phyloP scores from a whole-genome alignment of 306 rosid species.

The Neltuma alba region DNA sequence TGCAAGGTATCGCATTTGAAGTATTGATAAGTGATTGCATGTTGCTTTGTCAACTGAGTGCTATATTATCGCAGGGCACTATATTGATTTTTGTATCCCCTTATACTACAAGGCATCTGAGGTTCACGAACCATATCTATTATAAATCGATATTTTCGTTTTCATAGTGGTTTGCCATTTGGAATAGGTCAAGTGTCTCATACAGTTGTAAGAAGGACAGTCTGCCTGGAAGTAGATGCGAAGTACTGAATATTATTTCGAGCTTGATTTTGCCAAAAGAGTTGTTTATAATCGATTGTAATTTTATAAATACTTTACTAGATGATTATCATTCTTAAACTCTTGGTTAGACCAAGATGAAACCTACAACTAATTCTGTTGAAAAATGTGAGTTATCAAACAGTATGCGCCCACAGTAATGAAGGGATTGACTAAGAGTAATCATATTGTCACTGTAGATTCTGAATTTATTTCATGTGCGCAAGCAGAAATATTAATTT shows the following conservation, averaged over 20 bases:
- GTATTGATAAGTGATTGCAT: neutral
- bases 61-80: conserved; percentile 10
- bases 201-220: conserved; percentile 13
- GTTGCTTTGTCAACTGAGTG: conserved; percentile 28
- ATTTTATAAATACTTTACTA: neutral
- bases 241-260: neutral
- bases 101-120: conserved; percentile 4
- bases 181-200: conserved; percentile 2
- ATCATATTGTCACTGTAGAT: conserved; percentile 5
- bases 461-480: conserved; percentile 22
- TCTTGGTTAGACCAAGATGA: neutral
- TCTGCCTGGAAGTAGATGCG: neutral
- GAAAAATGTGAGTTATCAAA: conserved; percentile 17
- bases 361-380: neutral
- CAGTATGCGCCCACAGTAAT: neutral
- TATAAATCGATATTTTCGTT: conserved; percentile 16
- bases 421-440: conserved; percentile 13
- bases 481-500: conserved; percentile 18
- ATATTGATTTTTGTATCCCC: conserved; percentile 18
- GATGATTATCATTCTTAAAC: conserved; percentile 22
- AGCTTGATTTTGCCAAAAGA: neutral
- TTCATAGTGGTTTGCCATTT: conserved; percentile 3
- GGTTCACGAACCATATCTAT: conserved; percentile 7
- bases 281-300: conserved; percentile 2
- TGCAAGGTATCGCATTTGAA: conserved; percentile 68